Conservation (phyloP, 495 filamentous ascomycete species). For the Xylaria curta region DNA sequence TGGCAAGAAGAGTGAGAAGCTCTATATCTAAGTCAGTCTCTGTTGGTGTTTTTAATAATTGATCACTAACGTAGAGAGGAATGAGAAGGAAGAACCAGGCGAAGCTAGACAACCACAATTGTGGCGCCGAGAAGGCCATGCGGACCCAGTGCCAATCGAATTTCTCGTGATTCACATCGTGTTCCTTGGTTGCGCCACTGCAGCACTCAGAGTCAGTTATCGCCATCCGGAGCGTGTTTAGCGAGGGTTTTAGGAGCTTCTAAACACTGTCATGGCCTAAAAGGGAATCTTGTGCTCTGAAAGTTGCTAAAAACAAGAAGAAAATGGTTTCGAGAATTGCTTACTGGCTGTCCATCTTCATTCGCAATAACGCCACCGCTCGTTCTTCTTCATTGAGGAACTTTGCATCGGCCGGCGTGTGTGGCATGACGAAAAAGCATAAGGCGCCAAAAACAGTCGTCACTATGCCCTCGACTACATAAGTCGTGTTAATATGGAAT, state of each 20-base stretch:
- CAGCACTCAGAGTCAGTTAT: no score
- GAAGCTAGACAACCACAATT: conserved; percentile 49
- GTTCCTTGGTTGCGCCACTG: conserved; percentile 42
- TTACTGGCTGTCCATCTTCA: conserved; percentile 52
- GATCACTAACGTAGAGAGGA: conserved; percentile 41
- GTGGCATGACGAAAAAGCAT: conserved; percentile 53
- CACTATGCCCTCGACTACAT: conserved; percentile 48
- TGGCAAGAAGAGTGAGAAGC: conserved; percentile 49
- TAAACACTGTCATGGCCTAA: no score
- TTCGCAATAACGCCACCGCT: conserved; percentile 42
- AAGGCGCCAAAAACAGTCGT: conserved; percentile 51
- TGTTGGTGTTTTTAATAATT: background rate
- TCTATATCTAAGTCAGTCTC: conserved; percentile 20
- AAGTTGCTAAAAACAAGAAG: no score
- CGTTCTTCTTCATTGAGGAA: conserved; percentile 50
- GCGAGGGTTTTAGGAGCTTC: no score
- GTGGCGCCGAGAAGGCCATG: conserved; percentile 50
- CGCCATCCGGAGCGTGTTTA: no score
- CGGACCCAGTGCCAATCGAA: conserved; percentile 52
- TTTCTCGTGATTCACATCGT: conserved; percentile 50
- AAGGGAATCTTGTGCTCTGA: no score
- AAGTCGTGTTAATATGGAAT: conserved; percentile 3
- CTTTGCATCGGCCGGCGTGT: conserved; percentile 49
- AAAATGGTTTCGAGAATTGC: no score
- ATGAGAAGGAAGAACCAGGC: conserved; percentile 52